A percentile compares a stretch with the other conserved stretches of the same genome.
These are phyloP conservation scores for Kluyveromyces starmeri DNA, from an alignment of 805 yeast species.

Conservation along the genomic window DNA sequence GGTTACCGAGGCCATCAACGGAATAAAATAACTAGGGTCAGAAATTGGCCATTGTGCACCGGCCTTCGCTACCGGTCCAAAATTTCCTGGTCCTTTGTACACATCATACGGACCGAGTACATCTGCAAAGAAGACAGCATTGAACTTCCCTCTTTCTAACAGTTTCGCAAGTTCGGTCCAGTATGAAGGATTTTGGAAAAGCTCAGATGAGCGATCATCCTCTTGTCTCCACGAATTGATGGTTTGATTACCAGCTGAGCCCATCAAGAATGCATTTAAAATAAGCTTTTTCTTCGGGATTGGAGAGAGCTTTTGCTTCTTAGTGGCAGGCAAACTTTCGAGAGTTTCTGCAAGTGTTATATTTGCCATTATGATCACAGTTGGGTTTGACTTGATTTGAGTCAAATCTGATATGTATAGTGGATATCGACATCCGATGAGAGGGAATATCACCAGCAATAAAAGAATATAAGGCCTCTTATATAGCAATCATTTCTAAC, in stretches of 20 bases:
- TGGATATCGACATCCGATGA: no score
- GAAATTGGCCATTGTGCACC: conserved; percentile 31
- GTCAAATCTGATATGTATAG: no score
- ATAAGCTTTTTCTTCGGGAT: conserved; percentile 14
- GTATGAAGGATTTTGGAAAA: conserved; percentile 22
- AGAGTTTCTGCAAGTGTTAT: background rate
- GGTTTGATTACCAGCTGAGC: conserved; percentile 15
- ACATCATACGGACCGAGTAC: conserved; percentile 33
- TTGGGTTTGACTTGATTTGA: no score
- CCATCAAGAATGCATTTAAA: conserved; percentile 34
- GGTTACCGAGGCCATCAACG: conserved; percentile 35
- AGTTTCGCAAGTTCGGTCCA: conserved; percentile 31
- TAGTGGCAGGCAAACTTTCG: background rate
- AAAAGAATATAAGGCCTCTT: no score
- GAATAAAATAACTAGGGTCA: conserved; percentile 32
- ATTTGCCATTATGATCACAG: background rate
- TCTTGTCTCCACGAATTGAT: conserved; percentile 35
- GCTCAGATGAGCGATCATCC: conserved; percentile 24
- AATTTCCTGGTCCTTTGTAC: conserved; percentile 19
- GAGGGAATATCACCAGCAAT: no score
- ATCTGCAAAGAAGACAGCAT: conserved; percentile 32
- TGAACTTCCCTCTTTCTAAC: conserved; percentile 31
- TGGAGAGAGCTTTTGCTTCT: background rate
- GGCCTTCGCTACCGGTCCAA: conserved; percentile 10
- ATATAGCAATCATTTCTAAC: no score